Evolutionary conservation across 306 rosid species (phyloP).

Genomic region (Ceratonia siliqua): DNA sequence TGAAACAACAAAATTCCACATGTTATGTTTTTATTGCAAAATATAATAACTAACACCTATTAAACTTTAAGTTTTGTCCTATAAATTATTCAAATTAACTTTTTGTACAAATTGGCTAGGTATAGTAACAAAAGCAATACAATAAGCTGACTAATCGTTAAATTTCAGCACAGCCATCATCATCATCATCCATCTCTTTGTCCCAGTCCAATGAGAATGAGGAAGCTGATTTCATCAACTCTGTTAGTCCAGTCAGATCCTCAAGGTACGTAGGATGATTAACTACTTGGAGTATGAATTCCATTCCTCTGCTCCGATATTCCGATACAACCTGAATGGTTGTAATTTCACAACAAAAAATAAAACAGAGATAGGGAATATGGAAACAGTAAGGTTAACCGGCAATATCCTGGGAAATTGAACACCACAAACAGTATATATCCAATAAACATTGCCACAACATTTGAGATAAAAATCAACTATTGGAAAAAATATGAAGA

Average conservation of each 20-base stretch:
- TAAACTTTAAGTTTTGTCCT: too few relatives aligned
- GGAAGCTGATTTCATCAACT: constrained; percentile 86
- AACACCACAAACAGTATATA: not conserved
- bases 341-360: constrained; percentile 15
- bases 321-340: constrained; percentile 77
- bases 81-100: constrained; percentile 25
- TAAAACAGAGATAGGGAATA: not conserved
- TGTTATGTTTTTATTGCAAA: too few relatives aligned
- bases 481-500: not conserved
- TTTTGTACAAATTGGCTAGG: constrained; percentile 33
- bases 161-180: constrained; percentile 71
- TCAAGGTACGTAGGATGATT: constrained; percentile 93
- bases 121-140: not conserved
- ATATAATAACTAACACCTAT: too few relatives aligned
- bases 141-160: constrained; percentile 28
- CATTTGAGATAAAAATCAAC: not conserved
- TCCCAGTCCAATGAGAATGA: constrained; percentile 76
- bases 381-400: constrained; percentile 7
- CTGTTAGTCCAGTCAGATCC: constrained; percentile 92
- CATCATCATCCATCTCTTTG: constrained; percentile 49
- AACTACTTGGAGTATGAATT: constrained; percentile 78
- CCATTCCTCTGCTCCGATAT: constrained; percentile 71
- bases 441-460: not conserved
- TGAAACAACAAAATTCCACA: too few relatives aligned
- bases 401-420: not conserved